Evolutionary conservation across 2,329 filamentous ascomycete genomes (phyloP).

Genomic region (Botrytis fabae): DNA sequence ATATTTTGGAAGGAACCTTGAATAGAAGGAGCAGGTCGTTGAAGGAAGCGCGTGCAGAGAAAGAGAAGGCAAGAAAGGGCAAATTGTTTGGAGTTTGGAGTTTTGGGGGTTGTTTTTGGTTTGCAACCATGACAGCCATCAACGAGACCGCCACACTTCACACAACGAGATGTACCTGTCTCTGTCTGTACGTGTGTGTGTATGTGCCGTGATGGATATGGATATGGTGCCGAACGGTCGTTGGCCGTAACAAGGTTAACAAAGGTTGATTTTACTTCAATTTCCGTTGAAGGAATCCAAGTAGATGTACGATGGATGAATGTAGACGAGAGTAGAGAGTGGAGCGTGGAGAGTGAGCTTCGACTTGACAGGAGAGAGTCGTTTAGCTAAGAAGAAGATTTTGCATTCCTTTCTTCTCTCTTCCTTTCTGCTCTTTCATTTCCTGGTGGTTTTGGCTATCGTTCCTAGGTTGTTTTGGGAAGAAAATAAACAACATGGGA

Average conservation of each 20-base stretch:
- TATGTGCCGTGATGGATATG: background rate
- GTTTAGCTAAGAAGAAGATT: background rate
- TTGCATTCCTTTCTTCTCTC: background rate
- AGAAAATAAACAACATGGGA: background rate
- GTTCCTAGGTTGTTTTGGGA: background rate
- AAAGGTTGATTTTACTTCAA: background rate
- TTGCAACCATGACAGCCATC: conserved; percentile 3
- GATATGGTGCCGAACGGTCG: background rate
- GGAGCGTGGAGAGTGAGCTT: background rate
- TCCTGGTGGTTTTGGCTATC: background rate
- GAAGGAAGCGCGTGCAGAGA: conserved; percentile 18
- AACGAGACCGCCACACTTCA: conserved; percentile 3
- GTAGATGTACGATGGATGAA: background rate
- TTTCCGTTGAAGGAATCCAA: background rate
- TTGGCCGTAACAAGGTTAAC: background rate
- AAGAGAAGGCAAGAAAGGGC: background rate
- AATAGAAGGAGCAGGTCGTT: background rate
- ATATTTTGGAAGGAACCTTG: conserved; percentile 15
- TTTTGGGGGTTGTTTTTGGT: background rate
- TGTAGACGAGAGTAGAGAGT: background rate
- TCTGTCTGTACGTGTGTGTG: background rate
- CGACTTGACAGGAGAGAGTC: background rate
- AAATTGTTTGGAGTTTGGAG: background rate
- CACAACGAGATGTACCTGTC: background rate
- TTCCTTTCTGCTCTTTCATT: background rate